Evolutionary conservation across 2,329 filamentous ascomycete species (phyloP).

Genomic region (Colletotrichum trifolii): DNA sequence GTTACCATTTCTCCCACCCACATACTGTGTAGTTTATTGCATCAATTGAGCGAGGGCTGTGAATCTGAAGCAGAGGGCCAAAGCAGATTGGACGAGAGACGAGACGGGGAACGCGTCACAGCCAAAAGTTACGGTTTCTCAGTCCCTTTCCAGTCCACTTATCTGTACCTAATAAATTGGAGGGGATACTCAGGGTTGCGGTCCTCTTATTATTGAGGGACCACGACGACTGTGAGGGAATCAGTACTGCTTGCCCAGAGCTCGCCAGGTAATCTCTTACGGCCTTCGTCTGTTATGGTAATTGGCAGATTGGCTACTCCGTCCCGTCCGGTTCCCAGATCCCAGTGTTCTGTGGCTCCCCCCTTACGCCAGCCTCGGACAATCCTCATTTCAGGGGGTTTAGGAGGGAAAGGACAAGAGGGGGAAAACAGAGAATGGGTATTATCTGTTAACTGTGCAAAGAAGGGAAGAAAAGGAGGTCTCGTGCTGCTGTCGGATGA

Average conservation of each 20-base stretch:
- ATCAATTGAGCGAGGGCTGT: conserved; percentile 7
- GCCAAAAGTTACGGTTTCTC: neutral
- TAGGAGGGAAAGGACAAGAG: neutral
- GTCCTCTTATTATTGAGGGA: neutral
- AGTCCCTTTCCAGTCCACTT: neutral
- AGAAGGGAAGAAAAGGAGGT: conserved; percentile 30
- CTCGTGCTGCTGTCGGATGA: conserved; percentile 23
- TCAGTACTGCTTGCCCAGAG: neutral
- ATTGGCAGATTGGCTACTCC: conserved; percentile 23
- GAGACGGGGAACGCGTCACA: neutral
- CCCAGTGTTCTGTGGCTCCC: conserved; percentile 9
- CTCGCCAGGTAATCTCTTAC: conserved; percentile 5
- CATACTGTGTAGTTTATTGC: neutral
- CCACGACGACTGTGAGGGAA: conserved; percentile 14
- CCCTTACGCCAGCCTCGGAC: conserved; percentile 31
- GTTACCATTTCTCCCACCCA: neutral
- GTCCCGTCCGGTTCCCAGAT: conserved; percentile 26
- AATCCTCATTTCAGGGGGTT: conserved; percentile 35
- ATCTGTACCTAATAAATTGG: neutral
- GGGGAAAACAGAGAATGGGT: neutral
- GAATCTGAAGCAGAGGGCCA: conserved; percentile 18
- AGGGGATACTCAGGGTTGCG: neutral
- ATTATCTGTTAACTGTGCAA: conserved; percentile 13
- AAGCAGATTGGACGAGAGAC: conserved; percentile 20
- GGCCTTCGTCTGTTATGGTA: conserved; percentile 7